Evolutionary conservation across 371 early-diverging fungal species (phyloP), one percentile per base, ranked within the genome.

Genomic region (Mortierella polycephala): DNA sequence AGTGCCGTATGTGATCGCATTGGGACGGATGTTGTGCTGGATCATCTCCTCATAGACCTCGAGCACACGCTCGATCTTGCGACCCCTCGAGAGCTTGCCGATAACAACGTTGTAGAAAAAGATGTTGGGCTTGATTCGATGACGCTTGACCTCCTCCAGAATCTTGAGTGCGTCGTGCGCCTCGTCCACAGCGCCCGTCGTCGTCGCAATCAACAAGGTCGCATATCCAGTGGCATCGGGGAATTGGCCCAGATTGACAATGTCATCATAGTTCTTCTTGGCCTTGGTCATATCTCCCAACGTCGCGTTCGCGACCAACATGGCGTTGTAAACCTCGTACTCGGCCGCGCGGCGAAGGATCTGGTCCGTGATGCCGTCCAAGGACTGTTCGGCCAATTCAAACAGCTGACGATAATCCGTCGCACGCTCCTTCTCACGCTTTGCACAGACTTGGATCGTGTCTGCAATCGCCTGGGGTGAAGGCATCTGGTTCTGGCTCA

Each of bases 41-140:
- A 85, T 83, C 90, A 90, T 90, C 50, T 89, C 89, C 12, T 87
- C 82, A 56, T 86, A 87, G 5, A 86, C 57, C 21, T 81, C 77
- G 47, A 88, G 57, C 1, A 85, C 89, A 4, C 77, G 62, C 2
- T 89, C 88, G 30, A 85, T 77, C 64, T 86, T 87, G 61, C 85
- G 88, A 10, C 85, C 85, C 53, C 87, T 85, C 55, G 87, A 85
- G 21, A 90, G 79, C 62, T 88, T 87, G 63, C 88, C 88, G 11
- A 90, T 83, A 45, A 89, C 74, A 18, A 90, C 88, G 69, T 90
- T 90, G 72, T 88, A 90, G 49, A 90, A 84, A 57, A 85, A 90
- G 14, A 87, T 82, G 12, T 86, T 87, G 41, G 85, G 87, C 57
- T 83, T 82, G n/a, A 89, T 85, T 46, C 86, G 81, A 75, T 84